Base-by-base conservation (phyloP, 2,329 filamentous ascomycete species). In the Domatiomyces globalis region DNA sequence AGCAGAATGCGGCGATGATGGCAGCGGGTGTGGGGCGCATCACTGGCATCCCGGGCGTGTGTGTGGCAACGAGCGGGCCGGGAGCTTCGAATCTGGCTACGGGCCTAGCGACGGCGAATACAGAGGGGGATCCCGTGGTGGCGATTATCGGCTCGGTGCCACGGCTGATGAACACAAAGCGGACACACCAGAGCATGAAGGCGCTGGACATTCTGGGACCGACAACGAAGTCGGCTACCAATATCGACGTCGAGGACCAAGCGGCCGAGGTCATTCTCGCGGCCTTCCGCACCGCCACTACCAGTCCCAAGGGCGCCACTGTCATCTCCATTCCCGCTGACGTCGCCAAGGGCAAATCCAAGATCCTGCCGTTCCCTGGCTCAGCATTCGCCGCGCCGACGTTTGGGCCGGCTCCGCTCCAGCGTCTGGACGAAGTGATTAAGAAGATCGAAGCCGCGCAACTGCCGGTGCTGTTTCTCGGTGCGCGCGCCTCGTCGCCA, bases 1-100 rank as follows among this genome's bases (percentile, higher is more conserved):
- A 74, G 57, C 72, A 74, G 51, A 74, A 74, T 57, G 71, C 71
- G 15, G 71, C 71, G 5, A 72, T 74, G 62, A 74, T 74, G 64
- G 71, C 72, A 18, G 70, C 69, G 2, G 72, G 70, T 0, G 63
- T 70, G 19, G 72, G 72, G 9, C 63, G 70, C 27, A 68, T 74
- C 52, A 73, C 71, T 1, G 71, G 71, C 17, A 62, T 63, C 2
- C 70, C 71, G 3, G 71, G 71, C 9, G 71, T 73, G 1, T 71
- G 67, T 58, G 69, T 73, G 45, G 71, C 69, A 17, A 74, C 72
- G 2, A 72, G 69, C 10, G 72, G 71, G 0, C 72, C 72, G 0
- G 72, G 72, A 12, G 71, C 71, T 2, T 69, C 67, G 44, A 74
- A 74, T 57, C 62, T 74, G 12, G 69, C 67, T 1, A 73, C 72